Evolutionary conservation across 2,329 filamentous ascomycete species (phyloP).

Genomic region (Aaosphaeria arxii): DNA sequence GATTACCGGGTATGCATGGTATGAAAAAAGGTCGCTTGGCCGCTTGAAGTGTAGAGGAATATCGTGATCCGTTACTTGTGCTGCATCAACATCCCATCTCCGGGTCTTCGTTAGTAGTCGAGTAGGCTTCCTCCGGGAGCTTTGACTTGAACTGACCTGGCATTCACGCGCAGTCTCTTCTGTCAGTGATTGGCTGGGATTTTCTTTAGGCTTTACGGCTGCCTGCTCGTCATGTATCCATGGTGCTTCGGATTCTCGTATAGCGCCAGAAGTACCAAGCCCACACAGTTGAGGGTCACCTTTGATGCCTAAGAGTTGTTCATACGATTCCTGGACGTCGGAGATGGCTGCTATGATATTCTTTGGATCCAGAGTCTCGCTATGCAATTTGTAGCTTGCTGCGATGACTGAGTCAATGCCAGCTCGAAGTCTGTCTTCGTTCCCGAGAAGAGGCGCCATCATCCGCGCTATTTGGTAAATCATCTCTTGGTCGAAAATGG

Average conservation of each 20-base stretch:
- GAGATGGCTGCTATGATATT: slow-evolving; percentile 3
- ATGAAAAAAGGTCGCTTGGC: slow-evolving; percentile 21
- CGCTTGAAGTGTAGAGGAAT: slow-evolving; percentile 8
- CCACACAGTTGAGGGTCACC: background rate
- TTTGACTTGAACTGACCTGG: background rate
- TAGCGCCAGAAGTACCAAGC: background rate
- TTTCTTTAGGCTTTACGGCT: background rate
- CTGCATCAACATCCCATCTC: slow-evolving; percentile 18
- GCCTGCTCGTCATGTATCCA: background rate
- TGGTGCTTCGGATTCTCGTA: background rate
- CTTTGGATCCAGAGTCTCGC: slow-evolving; percentile 1
- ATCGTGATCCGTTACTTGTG: slow-evolving; percentile 1
- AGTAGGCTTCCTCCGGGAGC: slow-evolving; percentile 3
- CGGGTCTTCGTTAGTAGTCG: slow-evolving; percentile 10
- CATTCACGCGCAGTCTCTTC: background rate
- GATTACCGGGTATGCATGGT: slow-evolving; percentile 18
- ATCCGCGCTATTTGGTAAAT: slow-evolving; percentile 14
- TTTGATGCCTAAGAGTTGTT: background rate
- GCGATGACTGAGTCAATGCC: slow-evolving; percentile 8
- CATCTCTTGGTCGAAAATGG: slow-evolving; percentile 16
- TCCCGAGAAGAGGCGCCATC: slow-evolving; percentile 16
- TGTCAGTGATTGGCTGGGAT: background rate
- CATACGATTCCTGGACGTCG: background rate
- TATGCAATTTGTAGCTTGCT: slow-evolving; percentile 10
- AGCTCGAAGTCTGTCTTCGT: slow-evolving; percentile 8